phyloP scores from a whole-genome alignment of 805 yeast genomes.

The Jamesozyma spencerorum region DNA sequence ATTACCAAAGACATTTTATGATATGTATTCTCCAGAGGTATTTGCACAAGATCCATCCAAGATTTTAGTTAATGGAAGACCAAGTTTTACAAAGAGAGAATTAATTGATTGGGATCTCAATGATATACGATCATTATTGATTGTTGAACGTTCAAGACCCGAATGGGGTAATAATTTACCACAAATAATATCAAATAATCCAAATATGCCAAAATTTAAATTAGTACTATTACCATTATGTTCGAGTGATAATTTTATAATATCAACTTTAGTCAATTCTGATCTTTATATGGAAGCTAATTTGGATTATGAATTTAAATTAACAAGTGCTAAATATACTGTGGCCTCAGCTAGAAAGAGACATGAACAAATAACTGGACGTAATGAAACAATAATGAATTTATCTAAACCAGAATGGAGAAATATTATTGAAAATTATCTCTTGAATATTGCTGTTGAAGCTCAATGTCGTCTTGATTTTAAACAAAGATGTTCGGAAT shows the following conservation, averaged over 20 bases:
- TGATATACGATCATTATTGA: slow-evolving; percentile 56
- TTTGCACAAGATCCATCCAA: slow-evolving; percentile 33
- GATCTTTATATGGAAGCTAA: slow-evolving; percentile 61
- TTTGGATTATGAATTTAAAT: slow-evolving; percentile 43
- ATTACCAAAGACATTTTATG: slow-evolving; percentile 42
- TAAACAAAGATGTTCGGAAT: slow-evolving; percentile 40
- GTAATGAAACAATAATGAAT: slow-evolving; percentile 23
- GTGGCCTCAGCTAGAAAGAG: slow-evolving; percentile 47
- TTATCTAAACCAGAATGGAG: slow-evolving; percentile 60
- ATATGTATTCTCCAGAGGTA: slow-evolving; percentile 51
- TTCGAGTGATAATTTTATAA: slow-evolving; percentile 41
- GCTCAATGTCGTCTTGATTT: slow-evolving; percentile 63
- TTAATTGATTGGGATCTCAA: slow-evolving; percentile 64
- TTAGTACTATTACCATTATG: slow-evolving; percentile 45
- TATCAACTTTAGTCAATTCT: slow-evolving; percentile 41
- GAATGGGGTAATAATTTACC: slow-evolving; percentile 53
- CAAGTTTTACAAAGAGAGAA: slow-evolving; percentile 51
- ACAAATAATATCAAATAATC: slow-evolving; percentile 21
- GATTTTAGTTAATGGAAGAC: slow-evolving; percentile 47
- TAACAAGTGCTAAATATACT: slow-evolving; percentile 54
- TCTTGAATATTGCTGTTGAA: slow-evolving; percentile 57
- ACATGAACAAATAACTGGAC: slow-evolving; percentile 31
- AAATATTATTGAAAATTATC: slow-evolving; percentile 60
- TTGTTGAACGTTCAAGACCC: slow-evolving; percentile 40
- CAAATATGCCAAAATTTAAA: slow-evolving; percentile 33